Percentiles rank a stretch among this genome's conserved stretches.
These are phyloP conservation scores for Meredithiella fracta DNA, from an alignment of 2,329 filamentous ascomycete species.

Conservation along the genomic window DNA sequence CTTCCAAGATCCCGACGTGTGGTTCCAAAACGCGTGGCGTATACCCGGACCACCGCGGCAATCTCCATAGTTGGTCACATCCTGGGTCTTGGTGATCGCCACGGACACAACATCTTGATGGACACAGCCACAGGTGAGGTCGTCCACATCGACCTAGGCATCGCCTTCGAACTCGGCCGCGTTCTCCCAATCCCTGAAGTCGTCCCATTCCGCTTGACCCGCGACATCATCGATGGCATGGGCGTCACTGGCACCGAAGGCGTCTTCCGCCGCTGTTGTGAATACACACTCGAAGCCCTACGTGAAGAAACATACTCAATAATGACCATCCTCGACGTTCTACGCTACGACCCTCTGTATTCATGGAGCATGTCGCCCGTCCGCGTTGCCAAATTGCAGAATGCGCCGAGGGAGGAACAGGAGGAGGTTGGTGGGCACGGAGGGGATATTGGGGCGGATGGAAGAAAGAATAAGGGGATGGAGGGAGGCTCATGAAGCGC, in stretches of 20 bases:
- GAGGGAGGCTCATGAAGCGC: constrained; percentile 56
- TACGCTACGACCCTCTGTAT: constrained; percentile 95
- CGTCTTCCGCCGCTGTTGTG: constrained; percentile 92
- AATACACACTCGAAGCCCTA: constrained; percentile 88
- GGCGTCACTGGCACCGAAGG: constrained; percentile 89
- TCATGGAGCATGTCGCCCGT: constrained; percentile 78
- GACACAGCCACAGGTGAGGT: constrained; percentile 83
- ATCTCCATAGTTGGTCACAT: constrained; percentile 92
- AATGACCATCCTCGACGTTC: constrained; percentile 94
- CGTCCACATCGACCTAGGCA: constrained; percentile 90
- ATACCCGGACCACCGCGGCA: constrained; percentile 82
- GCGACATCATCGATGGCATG: constrained; percentile 94
- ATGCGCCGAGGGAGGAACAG: constrained; percentile 26
- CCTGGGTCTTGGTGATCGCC: constrained; percentile 79
- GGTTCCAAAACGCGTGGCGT: constrained; percentile 80
- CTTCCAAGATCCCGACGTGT: constrained; percentile 86
- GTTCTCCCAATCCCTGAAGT: constrained; percentile 91
- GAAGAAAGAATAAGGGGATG: constrained; percentile 9
- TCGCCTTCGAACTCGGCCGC: constrained; percentile 91
- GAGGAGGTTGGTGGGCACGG: constrained; percentile 20
- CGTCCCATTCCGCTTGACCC: constrained; percentile 84
- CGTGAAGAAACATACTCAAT: constrained; percentile 93
- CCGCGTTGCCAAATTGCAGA: constrained; percentile 45
- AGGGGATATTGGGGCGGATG: constrained; percentile 11
- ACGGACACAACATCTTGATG: constrained; percentile 91